Base-by-base conservation (phyloP, 257 asterid species). In the Fraxinus quadrangulata region DNA sequence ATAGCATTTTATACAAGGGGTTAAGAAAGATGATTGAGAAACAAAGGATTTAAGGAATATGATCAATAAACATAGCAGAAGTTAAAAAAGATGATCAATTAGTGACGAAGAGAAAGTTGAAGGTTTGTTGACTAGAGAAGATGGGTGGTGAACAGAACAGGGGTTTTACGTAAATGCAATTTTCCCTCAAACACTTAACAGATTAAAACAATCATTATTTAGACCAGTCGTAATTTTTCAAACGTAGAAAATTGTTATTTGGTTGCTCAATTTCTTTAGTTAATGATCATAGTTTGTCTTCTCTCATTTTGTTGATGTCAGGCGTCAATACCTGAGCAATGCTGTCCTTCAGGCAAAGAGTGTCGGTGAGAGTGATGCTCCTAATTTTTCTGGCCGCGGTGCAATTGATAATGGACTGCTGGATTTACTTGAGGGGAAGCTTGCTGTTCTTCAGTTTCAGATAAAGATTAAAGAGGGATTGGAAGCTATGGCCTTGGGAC, bases 311-410 rank as follows among this genome's bases (percentile, higher is more conserved):
- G 80, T 84, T 78, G 75, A 82, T 83, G 77, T 69, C 93, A 96
- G 99, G 92, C 97, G 94, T 66, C 99, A 93, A 82, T 96, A 96
- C 89, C 80, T 96, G 91, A 93, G 97, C 75, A 93, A 89, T 88
- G 97, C 99, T 72, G 99, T 93, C 85, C 90, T 96, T 78, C 99
- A 96, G 90, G 97, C 98, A 28, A 96, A 93, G 90, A 90, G 92
- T 87, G 92, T 95, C 74, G 84, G 84, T 80, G 94, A 89, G 76
- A 77, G 79, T 5, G 92, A 85, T 67, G 83, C 84, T 83, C 75
- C 80, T 81, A 81, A 79, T 83, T 85, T 81, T 75, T 85, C 96
- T 74, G 75, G 80, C 45, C 92, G 90, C 67, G 87, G 87, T 80
- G 86, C 89, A 79, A 80, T 85, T 79, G 98, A 93, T 81, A 89